phyloP scores from a whole-genome alignment of 1,284 basidiomycete genomes.

The Boletus semigastroideus region DNA sequence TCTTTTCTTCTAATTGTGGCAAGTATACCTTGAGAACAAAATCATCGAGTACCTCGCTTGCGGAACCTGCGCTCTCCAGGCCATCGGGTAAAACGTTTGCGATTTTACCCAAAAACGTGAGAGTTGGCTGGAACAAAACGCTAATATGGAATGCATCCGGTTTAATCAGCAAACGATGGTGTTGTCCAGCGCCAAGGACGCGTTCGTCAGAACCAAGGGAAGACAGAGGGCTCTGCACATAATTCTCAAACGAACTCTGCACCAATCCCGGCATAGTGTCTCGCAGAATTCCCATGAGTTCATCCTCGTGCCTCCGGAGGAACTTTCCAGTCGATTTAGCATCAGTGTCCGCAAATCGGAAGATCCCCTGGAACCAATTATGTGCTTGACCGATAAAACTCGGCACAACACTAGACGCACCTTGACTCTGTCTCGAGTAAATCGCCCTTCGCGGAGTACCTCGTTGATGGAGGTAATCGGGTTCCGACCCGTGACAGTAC shows the following conservation, averaged over 20 bases:
- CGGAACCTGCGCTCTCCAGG: constrained; percentile 66
- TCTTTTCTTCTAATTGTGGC: constrained; percentile 94
- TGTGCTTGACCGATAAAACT: constrained; percentile 4
- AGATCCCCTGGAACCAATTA: constrained; percentile 60
- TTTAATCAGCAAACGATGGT: constrained; percentile 84
- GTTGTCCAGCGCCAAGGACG: constrained; percentile 66
- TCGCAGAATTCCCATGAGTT: constrained; percentile 80
- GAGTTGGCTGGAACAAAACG: constrained; percentile 90
- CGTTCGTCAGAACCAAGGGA: constrained; percentile 70
- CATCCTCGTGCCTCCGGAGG: constrained; percentile 81
- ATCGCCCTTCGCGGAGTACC: constrained; percentile 82
- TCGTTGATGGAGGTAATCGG: constrained; percentile 94
- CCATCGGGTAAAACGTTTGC: constrained; percentile 74
- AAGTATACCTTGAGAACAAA: constrained; percentile 94
- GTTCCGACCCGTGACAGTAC: constrained; percentile 74
- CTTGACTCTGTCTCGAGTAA: constrained; percentile 76
- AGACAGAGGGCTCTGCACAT: constrained; percentile 60
- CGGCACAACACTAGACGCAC: constrained; percentile 39
- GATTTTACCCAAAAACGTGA: constrained; percentile 80
- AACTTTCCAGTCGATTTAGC: constrained; percentile 65
- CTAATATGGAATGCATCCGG: constrained; percentile 96
- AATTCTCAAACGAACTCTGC: constrained; percentile 61
- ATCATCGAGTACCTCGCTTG: constrained; percentile 83
- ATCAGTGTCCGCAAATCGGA: constrained; percentile 90
- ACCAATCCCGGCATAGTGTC: constrained; percentile 95